phyloP scores from a whole-genome alignment of 495 filamentous ascomycete genomes.

The Hapsidospora chrysogenum region DNA sequence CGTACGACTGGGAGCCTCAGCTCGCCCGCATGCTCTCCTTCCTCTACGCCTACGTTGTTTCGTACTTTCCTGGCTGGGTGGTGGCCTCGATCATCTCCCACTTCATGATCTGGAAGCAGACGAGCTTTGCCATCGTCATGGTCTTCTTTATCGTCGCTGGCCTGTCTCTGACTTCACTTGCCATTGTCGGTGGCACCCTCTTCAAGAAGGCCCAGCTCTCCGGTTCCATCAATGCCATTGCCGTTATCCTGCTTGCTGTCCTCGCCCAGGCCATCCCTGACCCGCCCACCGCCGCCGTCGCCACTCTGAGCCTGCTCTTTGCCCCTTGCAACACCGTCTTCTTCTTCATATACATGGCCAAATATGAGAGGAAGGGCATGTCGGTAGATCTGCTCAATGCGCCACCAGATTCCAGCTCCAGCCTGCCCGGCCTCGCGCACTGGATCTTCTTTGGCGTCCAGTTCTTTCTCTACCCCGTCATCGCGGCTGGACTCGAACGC shows the following conservation, averaged over 20 bases:
- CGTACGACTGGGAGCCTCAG: slow-evolving; percentile 34
- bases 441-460: slow-evolving; percentile 45
- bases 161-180: slow-evolving; percentile 37
- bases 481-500: slow-evolving; percentile 45
- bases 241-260: slow-evolving; percentile 39
- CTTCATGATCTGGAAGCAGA: slow-evolving; percentile 32
- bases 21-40: slow-evolving; percentile 32
- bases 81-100: slow-evolving; percentile 25
- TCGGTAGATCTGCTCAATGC: slow-evolving; percentile 29
- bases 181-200: slow-evolving; percentile 43
- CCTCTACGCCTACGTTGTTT: slow-evolving; percentile 36
- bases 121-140: slow-evolving; percentile 33
- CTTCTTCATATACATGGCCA: slow-evolving; percentile 39
- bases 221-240: slow-evolving; percentile 39
- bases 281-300: slow-evolving; percentile 27
- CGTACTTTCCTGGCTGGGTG: slow-evolving; percentile 41
- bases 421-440: slow-evolving; percentile 35
- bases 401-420: slow-evolving; percentile 30
- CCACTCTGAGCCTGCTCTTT: slow-evolving; percentile 41
- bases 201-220: slow-evolving; percentile 51
- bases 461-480: slow-evolving; percentile 41
- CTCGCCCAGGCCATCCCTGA: slow-evolving; percentile 30
- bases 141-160: slow-evolving; percentile 39
- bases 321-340: slow-evolving; percentile 52
- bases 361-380: slow-evolving; percentile 34